phyloP scores from a whole-genome alignment of 169 alveolate genomes.

The Plasmodium coatneyi region DNA sequence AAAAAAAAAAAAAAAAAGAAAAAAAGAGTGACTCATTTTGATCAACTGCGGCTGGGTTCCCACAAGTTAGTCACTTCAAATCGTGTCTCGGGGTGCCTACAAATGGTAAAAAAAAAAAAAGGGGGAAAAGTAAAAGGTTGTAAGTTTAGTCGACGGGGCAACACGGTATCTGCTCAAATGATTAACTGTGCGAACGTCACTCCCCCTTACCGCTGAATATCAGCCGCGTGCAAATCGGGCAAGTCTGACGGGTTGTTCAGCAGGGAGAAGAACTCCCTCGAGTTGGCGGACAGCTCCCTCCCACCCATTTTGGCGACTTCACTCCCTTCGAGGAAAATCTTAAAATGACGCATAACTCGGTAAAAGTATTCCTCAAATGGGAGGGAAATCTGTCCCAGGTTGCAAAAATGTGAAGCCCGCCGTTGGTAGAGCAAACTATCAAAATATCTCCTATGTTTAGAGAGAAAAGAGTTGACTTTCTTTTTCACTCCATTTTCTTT shows the following conservation, averaged over 20 bases:
- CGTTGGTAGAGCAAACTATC: slow-evolving; percentile 10
- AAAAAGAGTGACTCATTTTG: not conserved
- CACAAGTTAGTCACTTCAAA: slow-evolving; percentile 49
- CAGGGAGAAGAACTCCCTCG: slow-evolving; percentile 5
- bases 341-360: slow-evolving; percentile 12
- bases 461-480: not conserved
- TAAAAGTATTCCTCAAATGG: slow-evolving; percentile 60
- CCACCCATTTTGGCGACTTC: not conserved
- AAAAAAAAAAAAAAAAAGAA: not conserved
- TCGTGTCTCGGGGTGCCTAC: slow-evolving; percentile 30
- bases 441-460: not conserved
- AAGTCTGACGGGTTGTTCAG: slow-evolving; percentile 54
- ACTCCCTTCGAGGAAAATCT: not conserved
- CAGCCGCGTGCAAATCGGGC: not conserved
- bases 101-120: not conserved
- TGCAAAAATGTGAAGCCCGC: not conserved
- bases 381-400: not conserved
- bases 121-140: not conserved
- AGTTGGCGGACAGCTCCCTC: not conserved
- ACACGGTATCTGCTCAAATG: not conserved
- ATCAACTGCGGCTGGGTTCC: slow-evolving; percentile 3
- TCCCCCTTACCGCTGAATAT: slow-evolving; percentile 11
- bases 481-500: slow-evolving; percentile 26
- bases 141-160: not conserved
- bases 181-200: not conserved